phyloP scores from a whole-genome alignment of 202 grass and related monocot species.

The Setaria italica region DNA sequence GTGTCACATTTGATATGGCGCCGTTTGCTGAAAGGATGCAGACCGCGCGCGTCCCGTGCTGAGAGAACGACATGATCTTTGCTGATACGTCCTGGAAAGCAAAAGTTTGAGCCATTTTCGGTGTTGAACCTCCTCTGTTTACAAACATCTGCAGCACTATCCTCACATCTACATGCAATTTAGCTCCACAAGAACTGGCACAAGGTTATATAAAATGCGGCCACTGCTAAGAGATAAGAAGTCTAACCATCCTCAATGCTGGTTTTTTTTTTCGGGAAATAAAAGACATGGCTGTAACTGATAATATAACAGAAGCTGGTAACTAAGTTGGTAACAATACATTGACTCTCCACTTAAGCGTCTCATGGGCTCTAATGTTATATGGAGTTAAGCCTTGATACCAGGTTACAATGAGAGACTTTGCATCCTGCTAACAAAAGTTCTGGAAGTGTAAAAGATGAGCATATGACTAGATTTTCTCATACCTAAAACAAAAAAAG shows the following conservation, averaged over 20 bases:
- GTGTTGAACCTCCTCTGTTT: not conserved
- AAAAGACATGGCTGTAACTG: not conserved
- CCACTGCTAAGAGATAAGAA: not conserved
- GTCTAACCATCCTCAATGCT: not conserved
- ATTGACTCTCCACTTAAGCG: not conserved
- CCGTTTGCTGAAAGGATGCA: slow-evolving; percentile 98
- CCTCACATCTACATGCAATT: not conserved
- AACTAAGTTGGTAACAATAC: not conserved
- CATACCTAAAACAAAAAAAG: not conserved
- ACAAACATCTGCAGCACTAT: slow-evolving; percentile 3
- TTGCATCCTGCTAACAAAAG: not conserved
- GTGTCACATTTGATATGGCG: slow-evolving; percentile 95
- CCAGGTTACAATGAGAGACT: not conserved
- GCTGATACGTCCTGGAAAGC: slow-evolving; percentile 83
- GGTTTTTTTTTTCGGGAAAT: not conserved
- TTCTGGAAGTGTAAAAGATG: not conserved
- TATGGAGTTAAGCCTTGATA: not conserved
- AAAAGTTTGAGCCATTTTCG: slow-evolving; percentile 15
- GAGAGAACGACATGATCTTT: slow-evolving; percentile 95
- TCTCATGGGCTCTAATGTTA: not conserved
- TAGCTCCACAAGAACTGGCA: not conserved
- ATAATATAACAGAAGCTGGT: slow-evolving; percentile 16
- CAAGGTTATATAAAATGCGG: not conserved
- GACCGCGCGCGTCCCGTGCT: slow-evolving; percentile 68
- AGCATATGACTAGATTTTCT: slow-evolving; percentile 6